Evolutionary conservation across 1,284 basidiomycete species (phyloP), one percentile per base, ranked within the genome.

Genomic region (Leucoagaricus sp.): DNA sequence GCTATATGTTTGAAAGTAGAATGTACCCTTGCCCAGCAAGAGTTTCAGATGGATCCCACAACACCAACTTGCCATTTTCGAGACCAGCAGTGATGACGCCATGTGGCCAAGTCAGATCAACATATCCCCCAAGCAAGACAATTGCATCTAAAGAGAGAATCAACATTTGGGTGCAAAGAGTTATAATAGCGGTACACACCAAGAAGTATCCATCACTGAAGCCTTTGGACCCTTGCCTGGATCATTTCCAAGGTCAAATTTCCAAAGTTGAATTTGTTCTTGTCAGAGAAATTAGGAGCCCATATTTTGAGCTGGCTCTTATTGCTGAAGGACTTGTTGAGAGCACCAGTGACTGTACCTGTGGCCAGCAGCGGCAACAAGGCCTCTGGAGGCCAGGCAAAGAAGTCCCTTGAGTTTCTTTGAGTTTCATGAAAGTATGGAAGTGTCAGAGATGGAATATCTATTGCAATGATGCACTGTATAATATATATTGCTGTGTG

Each of bases 261-360:
- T n/a, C n/a, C n/a, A n/a, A n/a, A n/a, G n/a, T n/a, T n/a, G 66
- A 82, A 84, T 67, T 91, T 86, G 57, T 83, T 72, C 71, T 82
- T 85, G 79, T 89, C 82, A 63, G 89, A 76, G 64, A 91, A 91
- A 74, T 91, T 80, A 33, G 89, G 89, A 41, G 86, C 84, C 95
- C 96, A 99, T 63, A 99, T 90, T 75, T 99, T 96, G 58, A 99
- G 87, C 63, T 92, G 86, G 64, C 89, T 91, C 70, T 97, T 94
- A 72, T 96, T 95, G 69, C 89, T 93, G 79, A 98, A 98, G 46
- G 89, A 94, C 72, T 96, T 95, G 76, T 98, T 96, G 54, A 98
- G 85, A 23, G 94, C 95, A 61, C 95, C 96, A n/a, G 95, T 90
- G 53, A 96, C 94, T 1, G 95, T 96, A 62, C 95, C 96, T 23